A percentile compares a stretch with the other conserved stretches of the same genome.
Evolutionary conservation across 306 rosid genomes (phyloP).

Genomic region (Castanospermum australe): DNA sequence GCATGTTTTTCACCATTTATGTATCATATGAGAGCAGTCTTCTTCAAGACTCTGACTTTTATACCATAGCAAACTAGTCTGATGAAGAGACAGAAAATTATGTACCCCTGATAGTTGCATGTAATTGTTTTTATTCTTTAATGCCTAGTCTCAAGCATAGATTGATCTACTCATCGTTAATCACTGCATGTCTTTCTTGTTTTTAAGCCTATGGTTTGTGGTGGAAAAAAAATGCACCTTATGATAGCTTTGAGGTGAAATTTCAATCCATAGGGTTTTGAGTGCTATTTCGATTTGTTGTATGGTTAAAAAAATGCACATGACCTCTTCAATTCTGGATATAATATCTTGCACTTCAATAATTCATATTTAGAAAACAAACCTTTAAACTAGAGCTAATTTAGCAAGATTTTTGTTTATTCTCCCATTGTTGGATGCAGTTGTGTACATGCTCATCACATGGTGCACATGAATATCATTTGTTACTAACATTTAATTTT

Average conservation of each 20-base stretch:
- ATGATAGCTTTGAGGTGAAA: not conserved
- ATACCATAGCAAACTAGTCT: not conserved
- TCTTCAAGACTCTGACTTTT: not conserved
- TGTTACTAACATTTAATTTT: too few relatives aligned
- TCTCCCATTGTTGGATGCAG: too few relatives aligned
- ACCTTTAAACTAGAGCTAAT: too few relatives aligned
- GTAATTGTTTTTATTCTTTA: constrained; percentile 18
- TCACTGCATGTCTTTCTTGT: not conserved
- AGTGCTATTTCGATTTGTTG: not conserved
- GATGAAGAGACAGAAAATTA: not conserved
- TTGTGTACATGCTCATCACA: too few relatives aligned
- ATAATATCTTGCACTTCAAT: too few relatives aligned
- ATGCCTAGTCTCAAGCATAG: not conserved
- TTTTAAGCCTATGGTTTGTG: not conserved
- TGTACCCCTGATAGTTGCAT: not conserved
- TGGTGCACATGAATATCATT: too few relatives aligned
- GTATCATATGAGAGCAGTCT: constrained; percentile 30
- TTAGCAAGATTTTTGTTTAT: too few relatives aligned
- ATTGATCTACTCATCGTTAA: not conserved
- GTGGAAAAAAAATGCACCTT: not conserved
- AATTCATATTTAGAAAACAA: too few relatives aligned
- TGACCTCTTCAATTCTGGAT: too few relatives aligned
- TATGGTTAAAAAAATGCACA: too few relatives aligned
- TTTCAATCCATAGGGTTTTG: not conserved
- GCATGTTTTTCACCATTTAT: constrained; percentile 23